Conservation (phyloP, 2,329 filamentous ascomycete genomes). For the Aschersonia sp. region DNA sequence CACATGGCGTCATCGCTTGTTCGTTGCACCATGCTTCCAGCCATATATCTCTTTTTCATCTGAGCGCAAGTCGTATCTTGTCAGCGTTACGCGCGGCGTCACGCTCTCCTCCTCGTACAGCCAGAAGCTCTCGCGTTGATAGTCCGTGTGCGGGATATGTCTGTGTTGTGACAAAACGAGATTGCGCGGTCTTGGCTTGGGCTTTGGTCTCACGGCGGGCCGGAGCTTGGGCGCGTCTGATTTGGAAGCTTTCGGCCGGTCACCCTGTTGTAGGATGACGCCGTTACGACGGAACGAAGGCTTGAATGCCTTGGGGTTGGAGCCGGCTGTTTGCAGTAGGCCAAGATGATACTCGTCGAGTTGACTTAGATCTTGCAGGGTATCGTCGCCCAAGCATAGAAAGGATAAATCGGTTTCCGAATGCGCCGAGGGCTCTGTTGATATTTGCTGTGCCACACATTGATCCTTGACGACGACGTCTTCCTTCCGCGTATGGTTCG, state of each 20-base stretch:
- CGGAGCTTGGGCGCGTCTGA: neutral
- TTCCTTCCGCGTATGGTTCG: neutral
- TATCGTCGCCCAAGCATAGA: neutral
- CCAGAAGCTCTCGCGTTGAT: conserved; percentile 2
- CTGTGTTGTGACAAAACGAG: neutral
- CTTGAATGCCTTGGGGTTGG: neutral
- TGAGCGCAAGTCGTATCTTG: conserved; percentile 3
- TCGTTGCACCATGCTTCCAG: neutral
- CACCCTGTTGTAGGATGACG: neutral
- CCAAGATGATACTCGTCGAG: neutral
- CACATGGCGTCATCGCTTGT: neutral
- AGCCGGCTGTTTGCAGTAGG: neutral
- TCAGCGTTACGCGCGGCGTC: conserved; percentile 3
- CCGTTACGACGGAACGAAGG: neutral
- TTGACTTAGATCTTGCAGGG: neutral
- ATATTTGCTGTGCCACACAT: neutral
- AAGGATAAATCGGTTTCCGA: neutral
- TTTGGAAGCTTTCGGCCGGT: neutral
- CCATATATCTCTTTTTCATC: conserved; percentile 3
- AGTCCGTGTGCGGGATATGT: neutral
- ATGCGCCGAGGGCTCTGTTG: neutral
- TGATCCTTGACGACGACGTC: neutral
- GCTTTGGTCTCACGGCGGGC: neutral
- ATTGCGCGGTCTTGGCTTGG: neutral
- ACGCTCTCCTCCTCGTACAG: neutral